phyloP scores from a whole-genome alignment of 164 flowering plant species.

The Buxus sempervirens region DNA sequence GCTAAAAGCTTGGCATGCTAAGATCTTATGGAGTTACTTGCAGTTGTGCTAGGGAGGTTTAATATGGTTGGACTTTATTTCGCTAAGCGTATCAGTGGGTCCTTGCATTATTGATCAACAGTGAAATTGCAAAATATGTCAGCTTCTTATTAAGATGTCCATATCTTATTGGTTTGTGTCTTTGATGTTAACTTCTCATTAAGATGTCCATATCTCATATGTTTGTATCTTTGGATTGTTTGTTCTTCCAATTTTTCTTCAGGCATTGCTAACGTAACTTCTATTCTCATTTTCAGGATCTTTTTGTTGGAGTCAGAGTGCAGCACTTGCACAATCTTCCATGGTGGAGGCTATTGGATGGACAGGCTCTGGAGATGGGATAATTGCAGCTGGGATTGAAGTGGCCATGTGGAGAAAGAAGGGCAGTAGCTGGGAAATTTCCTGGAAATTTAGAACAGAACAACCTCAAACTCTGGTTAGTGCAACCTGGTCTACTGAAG shows the following conservation, averaged over 20 bases:
- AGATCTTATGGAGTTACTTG: no score
- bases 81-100: background rate
- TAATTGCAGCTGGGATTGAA: slow-evolving; percentile 73
- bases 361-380: slow-evolving; percentile 97
- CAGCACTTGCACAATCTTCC: slow-evolving; percentile 61
- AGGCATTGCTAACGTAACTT: slow-evolving; percentile 15
- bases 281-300: slow-evolving; percentile 73
- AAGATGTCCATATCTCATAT: background rate
- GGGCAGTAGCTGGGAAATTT: slow-evolving; percentile 67
- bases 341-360: slow-evolving; percentile 69
- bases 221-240: background rate
- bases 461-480: slow-evolving; percentile 73
- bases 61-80: background rate
- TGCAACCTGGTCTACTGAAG: slow-evolving; percentile 76
- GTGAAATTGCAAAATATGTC: background rate
- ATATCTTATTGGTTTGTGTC: background rate
- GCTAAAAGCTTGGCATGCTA: no score
- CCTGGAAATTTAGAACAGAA: slow-evolving; percentile 64
- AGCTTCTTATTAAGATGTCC: background rate
- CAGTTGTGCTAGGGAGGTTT: no score
- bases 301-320: slow-evolving; percentile 92
- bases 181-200: background rate
- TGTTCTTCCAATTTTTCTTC: slow-evolving; percentile 7
- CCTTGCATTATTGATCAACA: background rate
- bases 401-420: slow-evolving; percentile 77